phyloP scores from a whole-genome alignment of 495 filamentous ascomycete species.

The Aspergillus ellipticus region DNA sequence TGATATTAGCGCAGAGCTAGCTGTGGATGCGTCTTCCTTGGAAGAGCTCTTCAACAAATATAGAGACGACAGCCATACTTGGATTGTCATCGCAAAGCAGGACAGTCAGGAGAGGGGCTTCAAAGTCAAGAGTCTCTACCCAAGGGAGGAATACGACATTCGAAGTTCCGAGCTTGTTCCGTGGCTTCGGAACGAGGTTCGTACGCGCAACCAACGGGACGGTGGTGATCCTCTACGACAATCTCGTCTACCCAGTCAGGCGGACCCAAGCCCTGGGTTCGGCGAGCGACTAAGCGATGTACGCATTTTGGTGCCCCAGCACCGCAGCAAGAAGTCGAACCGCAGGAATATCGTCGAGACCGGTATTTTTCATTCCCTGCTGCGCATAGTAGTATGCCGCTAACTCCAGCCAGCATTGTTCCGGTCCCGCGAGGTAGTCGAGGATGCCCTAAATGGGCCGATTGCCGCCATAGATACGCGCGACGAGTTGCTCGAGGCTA shows the following conservation, averaged over 20 bases:
- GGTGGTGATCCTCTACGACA: slow-evolving; percentile 44
- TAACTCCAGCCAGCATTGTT: slow-evolving; percentile 49
- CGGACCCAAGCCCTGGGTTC: slow-evolving; percentile 28
- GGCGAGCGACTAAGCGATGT: slow-evolving; percentile 66
- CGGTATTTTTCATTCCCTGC: slow-evolving; percentile 31
- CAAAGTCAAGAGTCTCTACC: slow-evolving; percentile 70
- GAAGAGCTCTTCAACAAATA: slow-evolving; percentile 70
- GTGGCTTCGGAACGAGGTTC: slow-evolving; percentile 79
- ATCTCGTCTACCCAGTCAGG: slow-evolving; percentile 43
- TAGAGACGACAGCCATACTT: slow-evolving; percentile 73
- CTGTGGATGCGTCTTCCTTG: slow-evolving; percentile 63
- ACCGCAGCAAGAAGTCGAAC: slow-evolving; percentile 86
- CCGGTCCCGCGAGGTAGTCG: slow-evolving; percentile 58
- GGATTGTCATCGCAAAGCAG: slow-evolving; percentile 84
- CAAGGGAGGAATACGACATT: slow-evolving; percentile 82
- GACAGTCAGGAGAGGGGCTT: slow-evolving; percentile 64
- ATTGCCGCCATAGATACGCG: slow-evolving; percentile 85
- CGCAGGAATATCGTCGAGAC: slow-evolving; percentile 80
- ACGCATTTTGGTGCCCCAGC: slow-evolving; percentile 73
- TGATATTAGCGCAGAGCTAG: slow-evolving; percentile 87
- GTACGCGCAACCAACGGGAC: slow-evolving; percentile 67
- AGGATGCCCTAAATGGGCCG: slow-evolving; percentile 66
- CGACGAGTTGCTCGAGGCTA: slow-evolving; percentile 78
- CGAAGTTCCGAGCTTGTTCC: slow-evolving; percentile 67
- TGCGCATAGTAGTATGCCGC: slow-evolving; percentile 2